These are phyloP conservation scores for Penicillium paneum DNA, from an alignment of 2,329 filamentous ascomycete species.

Conservation along the genomic window DNA sequence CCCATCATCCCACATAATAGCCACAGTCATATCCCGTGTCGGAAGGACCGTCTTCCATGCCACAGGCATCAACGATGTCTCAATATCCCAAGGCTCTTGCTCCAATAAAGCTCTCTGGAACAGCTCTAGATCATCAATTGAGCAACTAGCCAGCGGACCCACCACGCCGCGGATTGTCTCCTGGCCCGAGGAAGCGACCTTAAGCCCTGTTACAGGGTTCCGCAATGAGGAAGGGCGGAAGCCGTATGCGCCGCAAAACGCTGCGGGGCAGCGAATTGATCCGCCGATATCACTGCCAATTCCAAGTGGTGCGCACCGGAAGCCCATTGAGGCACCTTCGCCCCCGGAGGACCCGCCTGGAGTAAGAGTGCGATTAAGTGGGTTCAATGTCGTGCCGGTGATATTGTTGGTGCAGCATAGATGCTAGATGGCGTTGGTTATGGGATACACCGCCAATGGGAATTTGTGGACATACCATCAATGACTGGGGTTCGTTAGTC, in stretches of 20 bases:
- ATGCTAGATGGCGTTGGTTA: slow-evolving; percentile 25
- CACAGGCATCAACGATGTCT: slow-evolving; percentile 41
- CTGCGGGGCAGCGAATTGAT: slow-evolving; percentile 46
- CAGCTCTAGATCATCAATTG: slow-evolving; percentile 34
- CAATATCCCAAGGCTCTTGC: slow-evolving; percentile 43
- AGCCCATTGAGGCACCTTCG: slow-evolving; percentile 44
- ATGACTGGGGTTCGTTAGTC: slow-evolving; percentile 43
- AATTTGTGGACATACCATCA: slow-evolving; percentile 32
- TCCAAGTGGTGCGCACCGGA: slow-evolving; percentile 43
- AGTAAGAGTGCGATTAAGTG: slow-evolving; percentile 39
- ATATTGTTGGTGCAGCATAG: slow-evolving; percentile 42
- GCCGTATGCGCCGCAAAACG: slow-evolving; percentile 46
- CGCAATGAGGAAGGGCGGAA: slow-evolving; percentile 41
- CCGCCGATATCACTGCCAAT: slow-evolving; percentile 50
- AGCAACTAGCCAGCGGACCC: slow-evolving; percentile 28
- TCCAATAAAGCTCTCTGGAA: slow-evolving; percentile 41
- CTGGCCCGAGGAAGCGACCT: slow-evolving; percentile 32
- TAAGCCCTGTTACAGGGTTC: slow-evolving; percentile 31
- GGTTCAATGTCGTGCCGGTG: slow-evolving; percentile 42
- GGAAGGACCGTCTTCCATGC: slow-evolving; percentile 38
- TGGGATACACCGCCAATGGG: not conserved
- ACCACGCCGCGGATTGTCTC: slow-evolving; percentile 39
- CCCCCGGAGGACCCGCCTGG: slow-evolving; percentile 46
- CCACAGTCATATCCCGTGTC: slow-evolving; percentile 43
- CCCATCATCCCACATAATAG: slow-evolving; percentile 63